A percentile compares a stretch with the other conserved stretches of the same genome.
phyloP scores from a whole-genome alignment of 345 rosid species.

The Populus tremula region DNA sequence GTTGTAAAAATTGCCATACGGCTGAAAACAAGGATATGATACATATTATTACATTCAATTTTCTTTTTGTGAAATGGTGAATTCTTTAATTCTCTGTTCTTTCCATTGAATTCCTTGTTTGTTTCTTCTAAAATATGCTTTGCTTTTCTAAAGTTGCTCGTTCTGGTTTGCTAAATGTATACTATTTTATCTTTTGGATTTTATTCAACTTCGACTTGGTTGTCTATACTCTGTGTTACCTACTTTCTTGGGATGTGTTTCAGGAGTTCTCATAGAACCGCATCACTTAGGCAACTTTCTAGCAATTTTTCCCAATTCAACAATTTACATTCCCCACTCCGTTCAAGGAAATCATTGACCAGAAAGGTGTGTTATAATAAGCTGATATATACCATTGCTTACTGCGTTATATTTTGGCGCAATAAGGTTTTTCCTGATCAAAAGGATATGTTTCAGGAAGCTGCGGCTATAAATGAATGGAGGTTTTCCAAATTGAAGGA shows the following conservation, averaged over 20 bases:
- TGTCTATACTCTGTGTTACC: background rate
- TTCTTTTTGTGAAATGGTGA: background rate
- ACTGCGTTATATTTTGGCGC: background rate
- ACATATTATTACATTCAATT: too few species aligned
- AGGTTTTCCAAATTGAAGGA: slow-evolving; percentile 85
- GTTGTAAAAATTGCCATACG: background rate
- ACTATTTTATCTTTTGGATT: background rate
- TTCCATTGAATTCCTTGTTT: background rate
- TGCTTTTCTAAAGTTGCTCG: background rate
- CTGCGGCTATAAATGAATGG: slow-evolving; percentile 81
- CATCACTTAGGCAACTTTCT: slow-evolving; percentile 81
- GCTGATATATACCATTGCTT: background rate
- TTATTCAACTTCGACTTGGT: background rate
- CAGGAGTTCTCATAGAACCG: slow-evolving; percentile 66
- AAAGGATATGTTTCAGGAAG: slow-evolving; percentile 58
- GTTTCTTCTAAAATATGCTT: background rate
- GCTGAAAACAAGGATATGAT: background rate
- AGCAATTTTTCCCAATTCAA: slow-evolving; percentile 80
- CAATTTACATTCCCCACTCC: slow-evolving; percentile 64
- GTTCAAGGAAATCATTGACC: slow-evolving; percentile 75
- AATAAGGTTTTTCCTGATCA: slow-evolving; percentile 6
- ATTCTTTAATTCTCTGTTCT: background rate
- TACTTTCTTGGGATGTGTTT: slow-evolving; percentile 14
- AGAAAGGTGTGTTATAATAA: slow-evolving; percentile 52
- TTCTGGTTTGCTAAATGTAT: background rate